These are phyloP conservation scores for Mallotus japonicus DNA, from an alignment of 441 rosid genomes.

Conservation along the genomic window DNA sequence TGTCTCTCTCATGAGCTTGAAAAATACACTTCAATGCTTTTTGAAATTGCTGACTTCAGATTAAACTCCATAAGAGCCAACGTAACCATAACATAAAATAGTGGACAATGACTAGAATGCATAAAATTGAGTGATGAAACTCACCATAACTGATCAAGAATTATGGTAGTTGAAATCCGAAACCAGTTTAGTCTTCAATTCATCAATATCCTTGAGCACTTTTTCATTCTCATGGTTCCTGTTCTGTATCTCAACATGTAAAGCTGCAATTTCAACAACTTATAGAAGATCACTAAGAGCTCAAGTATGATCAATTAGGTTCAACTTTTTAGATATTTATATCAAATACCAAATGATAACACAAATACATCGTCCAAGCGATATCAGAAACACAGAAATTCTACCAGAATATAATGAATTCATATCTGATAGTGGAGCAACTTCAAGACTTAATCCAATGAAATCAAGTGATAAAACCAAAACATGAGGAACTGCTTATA, in stretches of 20 bases:
- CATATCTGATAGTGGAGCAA: neutral
- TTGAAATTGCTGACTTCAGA: neutral
- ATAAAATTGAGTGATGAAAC: neutral
- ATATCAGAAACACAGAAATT: neutral
- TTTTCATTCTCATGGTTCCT: constrained; percentile 42
- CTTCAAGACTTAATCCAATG: neutral
- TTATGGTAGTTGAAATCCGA: constrained; percentile 22
- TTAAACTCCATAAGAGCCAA: neutral
- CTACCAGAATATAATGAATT: neutral
- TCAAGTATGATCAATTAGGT: neutral
- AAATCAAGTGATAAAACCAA: constrained; percentile 1
- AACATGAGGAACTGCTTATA: neutral
- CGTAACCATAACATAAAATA: neutral
- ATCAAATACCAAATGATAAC: neutral
- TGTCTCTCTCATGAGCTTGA: too few relatives aligned
- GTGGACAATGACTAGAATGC: neutral
- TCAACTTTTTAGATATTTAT: neutral
- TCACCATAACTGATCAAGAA: constrained; percentile 11
- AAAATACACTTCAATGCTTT: too few relatives aligned
- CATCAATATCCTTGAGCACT: constrained; percentile 43
- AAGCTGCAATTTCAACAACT: constrained; percentile 36
- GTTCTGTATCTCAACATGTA: constrained; percentile 38
- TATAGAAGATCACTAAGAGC: constrained; percentile 2
- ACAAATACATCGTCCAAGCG: constrained; percentile 1
- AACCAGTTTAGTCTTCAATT: constrained; percentile 31